phyloP scores from a whole-genome alignment of 2,329 filamentous ascomycete species.

The Talaromyces funiculosus region DNA sequence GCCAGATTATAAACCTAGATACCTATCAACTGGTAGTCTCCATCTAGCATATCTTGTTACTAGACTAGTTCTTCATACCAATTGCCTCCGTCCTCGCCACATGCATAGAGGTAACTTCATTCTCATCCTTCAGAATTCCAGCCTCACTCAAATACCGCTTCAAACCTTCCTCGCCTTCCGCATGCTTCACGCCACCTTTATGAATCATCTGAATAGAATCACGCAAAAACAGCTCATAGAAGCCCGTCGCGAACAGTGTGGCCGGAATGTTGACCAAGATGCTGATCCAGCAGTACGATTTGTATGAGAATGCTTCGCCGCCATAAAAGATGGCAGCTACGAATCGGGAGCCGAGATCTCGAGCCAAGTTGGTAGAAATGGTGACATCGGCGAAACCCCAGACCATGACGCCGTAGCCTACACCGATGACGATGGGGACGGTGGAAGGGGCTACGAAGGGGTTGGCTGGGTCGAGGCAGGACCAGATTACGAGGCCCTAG shows the following conservation, averaged over 20 bases:
- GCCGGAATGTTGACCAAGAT: constrained; percentile 55
- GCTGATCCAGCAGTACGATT: constrained; percentile 47
- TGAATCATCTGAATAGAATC: constrained; percentile 50
- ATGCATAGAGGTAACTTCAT: neutral
- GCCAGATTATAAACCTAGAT: neutral
- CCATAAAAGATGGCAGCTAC: constrained; percentile 56
- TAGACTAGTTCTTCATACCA: neutral
- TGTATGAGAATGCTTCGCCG: constrained; percentile 44
- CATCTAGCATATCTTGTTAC: neutral
- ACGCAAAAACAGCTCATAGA: constrained; percentile 52
- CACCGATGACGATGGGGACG: constrained; percentile 51
- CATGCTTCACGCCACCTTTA: constrained; percentile 47
- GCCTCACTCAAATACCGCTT: constrained; percentile 38
- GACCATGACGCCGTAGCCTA: constrained; percentile 50
- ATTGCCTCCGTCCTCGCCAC: neutral
- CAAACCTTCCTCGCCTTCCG: constrained; percentile 49
- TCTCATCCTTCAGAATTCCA: constrained; percentile 18
- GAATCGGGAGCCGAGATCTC: constrained; percentile 55
- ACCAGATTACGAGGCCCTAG: constrained; percentile 53
- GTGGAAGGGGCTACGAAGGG: constrained; percentile 48
- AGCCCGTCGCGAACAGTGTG: constrained; percentile 50
- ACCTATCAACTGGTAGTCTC: neutral
- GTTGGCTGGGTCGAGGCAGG: constrained; percentile 53
- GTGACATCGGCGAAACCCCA: constrained; percentile 55
- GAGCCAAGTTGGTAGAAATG: constrained; percentile 53